phyloP scores from a whole-genome alignment of 2,329 filamentous ascomycete species.

The Botrytis porri region DNA sequence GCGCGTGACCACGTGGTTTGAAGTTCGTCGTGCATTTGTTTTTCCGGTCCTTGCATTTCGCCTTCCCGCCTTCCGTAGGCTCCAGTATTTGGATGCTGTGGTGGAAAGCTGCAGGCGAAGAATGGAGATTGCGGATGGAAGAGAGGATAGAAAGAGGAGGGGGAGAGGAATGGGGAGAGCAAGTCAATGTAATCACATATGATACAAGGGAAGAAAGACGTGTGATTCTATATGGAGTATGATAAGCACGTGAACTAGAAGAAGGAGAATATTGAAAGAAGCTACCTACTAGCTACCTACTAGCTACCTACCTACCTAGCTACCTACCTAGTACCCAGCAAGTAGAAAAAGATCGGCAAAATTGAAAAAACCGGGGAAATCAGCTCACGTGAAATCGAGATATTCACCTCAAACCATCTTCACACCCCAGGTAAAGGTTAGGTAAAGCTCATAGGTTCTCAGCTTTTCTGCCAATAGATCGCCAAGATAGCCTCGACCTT shows the following conservation, averaged over 20 bases:
- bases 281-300: too few species aligned
- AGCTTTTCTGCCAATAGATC: background rate
- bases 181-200: background rate
- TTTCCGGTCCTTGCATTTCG: background rate
- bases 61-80: background rate
- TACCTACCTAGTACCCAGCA: background rate
- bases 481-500: background rate
- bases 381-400: background rate
- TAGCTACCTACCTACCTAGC: background rate
- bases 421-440: too few species aligned
- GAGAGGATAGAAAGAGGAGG: background rate
- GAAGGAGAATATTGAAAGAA: background rate
- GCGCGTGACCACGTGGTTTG: background rate
- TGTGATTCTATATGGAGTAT: background rate
- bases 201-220: background rate
- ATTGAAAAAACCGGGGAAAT: background rate
- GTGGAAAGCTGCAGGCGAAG: background rate
- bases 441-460: background rate
- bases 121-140: background rate
- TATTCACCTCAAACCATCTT: background rate
- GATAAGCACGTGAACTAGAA: background rate
- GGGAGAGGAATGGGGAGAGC: rapidly evolving
- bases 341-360: background rate
- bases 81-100: conserved; percentile 1
- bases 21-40: background rate